A percentile compares a stretch with the other conserved stretches of the same genome.
Conservation (phyloP, 768 basidiomycete species). For the Russula ochroleuca region DNA sequence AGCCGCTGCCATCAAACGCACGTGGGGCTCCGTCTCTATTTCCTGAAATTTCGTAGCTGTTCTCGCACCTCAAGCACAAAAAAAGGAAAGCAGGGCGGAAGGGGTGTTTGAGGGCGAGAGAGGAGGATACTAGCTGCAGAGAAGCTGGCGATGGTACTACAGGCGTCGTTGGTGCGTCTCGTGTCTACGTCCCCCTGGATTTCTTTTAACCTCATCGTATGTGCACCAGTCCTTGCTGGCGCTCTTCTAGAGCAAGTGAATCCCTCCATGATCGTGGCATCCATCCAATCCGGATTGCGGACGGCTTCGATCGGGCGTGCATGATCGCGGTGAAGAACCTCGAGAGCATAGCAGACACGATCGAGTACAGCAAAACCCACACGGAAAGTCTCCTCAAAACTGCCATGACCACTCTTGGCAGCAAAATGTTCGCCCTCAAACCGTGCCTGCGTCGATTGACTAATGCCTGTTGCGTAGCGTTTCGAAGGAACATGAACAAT, state of each 20-base stretch:
- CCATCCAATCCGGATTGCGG: constrained; percentile 98
- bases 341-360: constrained; percentile 83
- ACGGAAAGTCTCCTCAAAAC: constrained; percentile 89
- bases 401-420: constrained; percentile 93
- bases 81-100: not conserved
- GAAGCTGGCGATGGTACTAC: constrained; percentile 99
- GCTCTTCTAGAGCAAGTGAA: constrained; percentile 94
- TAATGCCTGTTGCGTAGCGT: constrained; percentile 65
- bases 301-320: constrained; percentile 96
- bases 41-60: constrained; percentile 28
- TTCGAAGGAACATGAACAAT: constrained; percentile 92
- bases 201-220: not conserved
- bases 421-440: constrained; percentile 76
- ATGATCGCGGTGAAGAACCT: constrained; percentile 84
- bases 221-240: constrained; percentile 78
- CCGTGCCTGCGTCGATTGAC: not conserved
- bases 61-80: not conserved
- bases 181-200: not conserved
- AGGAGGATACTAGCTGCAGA: constrained; percentile 19
- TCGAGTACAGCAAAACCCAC: constrained; percentile 78
- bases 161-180: constrained; percentile 88
- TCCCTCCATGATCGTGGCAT: constrained; percentile 97
- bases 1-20: constrained; percentile 8
- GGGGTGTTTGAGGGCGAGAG: no score
- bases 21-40: constrained; percentile 25